Evolutionary conservation across 352 stramenopile species (phyloP).

Genomic region (Pythium volutum): DNA sequence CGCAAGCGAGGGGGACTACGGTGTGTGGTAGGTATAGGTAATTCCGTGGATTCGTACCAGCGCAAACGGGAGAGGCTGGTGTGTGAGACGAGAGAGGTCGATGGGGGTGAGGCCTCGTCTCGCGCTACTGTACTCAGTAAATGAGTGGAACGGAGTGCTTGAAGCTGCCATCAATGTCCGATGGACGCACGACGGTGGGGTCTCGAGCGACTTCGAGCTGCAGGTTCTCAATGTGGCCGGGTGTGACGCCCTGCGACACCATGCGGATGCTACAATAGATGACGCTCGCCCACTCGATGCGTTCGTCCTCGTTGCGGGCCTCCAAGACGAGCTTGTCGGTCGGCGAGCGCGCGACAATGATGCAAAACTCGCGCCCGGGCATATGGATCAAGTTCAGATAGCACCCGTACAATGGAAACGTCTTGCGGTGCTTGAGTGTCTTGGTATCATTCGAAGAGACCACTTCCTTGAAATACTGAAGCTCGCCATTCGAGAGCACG

Average conservation of each 20-base stretch:
- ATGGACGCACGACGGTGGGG: not conserved
- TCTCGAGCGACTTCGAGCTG: constrained; percentile 50
- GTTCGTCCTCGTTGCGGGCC: constrained; percentile 59
- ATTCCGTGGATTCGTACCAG: constrained; percentile 14
- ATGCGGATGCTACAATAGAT: constrained; percentile 88
- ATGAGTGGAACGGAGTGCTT: constrained; percentile 8
- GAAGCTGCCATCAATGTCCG: constrained; percentile 21
- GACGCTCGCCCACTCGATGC: constrained; percentile 84
- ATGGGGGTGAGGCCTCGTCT: not conserved
- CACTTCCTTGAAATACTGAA: constrained; percentile 83
- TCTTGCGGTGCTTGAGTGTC: constrained; percentile 81
- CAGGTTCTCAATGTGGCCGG: constrained; percentile 72
- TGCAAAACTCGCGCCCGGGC: constrained; percentile 66
- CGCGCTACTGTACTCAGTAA: not conserved
- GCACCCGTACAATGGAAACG: constrained; percentile 80
- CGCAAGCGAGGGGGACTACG: not conserved
- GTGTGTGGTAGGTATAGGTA: not conserved
- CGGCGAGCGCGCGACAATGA: constrained; percentile 79
- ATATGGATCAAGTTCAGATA: constrained; percentile 83
- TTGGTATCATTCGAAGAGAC: constrained; percentile 25
- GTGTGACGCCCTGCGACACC: constrained; percentile 82
- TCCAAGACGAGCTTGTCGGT: constrained; percentile 85
- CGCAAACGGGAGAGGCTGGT: not conserved
- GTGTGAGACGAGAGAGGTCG: not conserved
- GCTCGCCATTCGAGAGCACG: constrained; percentile 75